Percentiles rank a stretch among this genome's conserved stretches.
Evolutionary conservation across 352 stramenopile species (phyloP).

Genomic region (Phytophthora crassamura): DNA sequence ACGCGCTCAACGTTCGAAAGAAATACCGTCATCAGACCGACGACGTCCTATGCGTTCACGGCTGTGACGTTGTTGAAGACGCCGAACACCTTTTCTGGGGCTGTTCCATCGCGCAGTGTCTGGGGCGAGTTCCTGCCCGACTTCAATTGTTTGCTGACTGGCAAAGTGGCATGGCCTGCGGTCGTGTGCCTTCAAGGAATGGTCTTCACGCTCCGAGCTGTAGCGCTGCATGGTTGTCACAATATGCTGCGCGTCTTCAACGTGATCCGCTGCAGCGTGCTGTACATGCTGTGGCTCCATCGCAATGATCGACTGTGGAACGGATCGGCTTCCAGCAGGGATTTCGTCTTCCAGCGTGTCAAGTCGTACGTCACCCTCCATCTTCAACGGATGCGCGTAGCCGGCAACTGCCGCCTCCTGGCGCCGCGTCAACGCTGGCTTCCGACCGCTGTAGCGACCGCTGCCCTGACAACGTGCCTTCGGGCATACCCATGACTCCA

Average conservation of each 20-base stretch:
- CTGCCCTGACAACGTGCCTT: no score
- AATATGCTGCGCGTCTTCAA: slow-evolving; percentile 30
- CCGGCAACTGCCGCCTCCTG: neutral
- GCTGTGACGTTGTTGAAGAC: slow-evolving; percentile 1
- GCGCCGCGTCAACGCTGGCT: slow-evolving; percentile 1
- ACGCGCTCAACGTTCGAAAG: slow-evolving; percentile 10
- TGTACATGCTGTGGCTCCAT: slow-evolving; percentile 24
- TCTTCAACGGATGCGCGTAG: neutral
- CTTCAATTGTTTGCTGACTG: neutral
- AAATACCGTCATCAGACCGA: slow-evolving; percentile 17
- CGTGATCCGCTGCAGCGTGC: slow-evolving; percentile 15
- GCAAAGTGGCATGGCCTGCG: neutral
- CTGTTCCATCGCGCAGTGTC: neutral
- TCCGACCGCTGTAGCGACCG: no score
- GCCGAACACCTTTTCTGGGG: slow-evolving; percentile 22
- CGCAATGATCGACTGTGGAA: slow-evolving; percentile 16
- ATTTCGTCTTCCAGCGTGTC: slow-evolving; percentile 1
- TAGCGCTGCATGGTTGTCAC: neutral
- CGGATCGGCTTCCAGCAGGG: neutral
- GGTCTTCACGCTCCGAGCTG: neutral
- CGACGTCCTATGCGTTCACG: slow-evolving; percentile 17
- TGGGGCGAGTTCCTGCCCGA: neutral
- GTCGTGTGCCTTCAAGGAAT: slow-evolving; percentile 9
- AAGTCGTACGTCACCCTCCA: slow-evolving; percentile 8
- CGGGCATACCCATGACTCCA: no score